A percentile compares a stretch with the other conserved stretches of the same genome.
phyloP scores from a whole-genome alignment of 2,329 filamentous ascomycete species.

The Sporothrix mexicana region DNA sequence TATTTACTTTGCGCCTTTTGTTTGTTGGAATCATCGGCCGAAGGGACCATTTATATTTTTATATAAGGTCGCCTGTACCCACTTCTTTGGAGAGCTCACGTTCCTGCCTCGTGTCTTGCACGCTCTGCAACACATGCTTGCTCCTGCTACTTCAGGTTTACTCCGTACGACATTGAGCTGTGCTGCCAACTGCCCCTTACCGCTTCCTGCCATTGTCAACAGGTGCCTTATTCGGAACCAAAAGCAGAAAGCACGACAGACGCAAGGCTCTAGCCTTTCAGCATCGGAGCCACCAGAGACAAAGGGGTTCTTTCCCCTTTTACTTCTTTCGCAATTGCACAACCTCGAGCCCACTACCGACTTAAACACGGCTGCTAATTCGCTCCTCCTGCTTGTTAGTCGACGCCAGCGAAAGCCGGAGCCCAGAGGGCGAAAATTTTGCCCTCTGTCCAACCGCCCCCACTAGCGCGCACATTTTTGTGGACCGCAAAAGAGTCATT shows the following conservation, averaged over 20 bases:
- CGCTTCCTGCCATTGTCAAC: background rate
- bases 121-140: background rate
- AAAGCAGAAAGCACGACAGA: constrained; percentile 17
- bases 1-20: background rate
- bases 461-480: constrained; percentile 28
- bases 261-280: constrained; percentile 24
- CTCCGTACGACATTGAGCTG: background rate
- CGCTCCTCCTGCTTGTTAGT: constrained; percentile 9
- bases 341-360: background rate
- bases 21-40: constrained; percentile 2
- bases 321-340: background rate
- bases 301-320: constrained; percentile 1
- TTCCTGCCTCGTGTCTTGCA: background rate
- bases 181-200: background rate
- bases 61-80: background rate
- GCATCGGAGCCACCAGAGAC: background rate
- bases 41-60: background rate
- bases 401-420: constrained; percentile 22
- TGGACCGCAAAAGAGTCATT: constrained; percentile 29
- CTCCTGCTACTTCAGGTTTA: background rate
- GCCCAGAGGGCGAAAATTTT: constrained; percentile 22
- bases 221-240: constrained; percentile 12
- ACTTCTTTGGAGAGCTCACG: background rate
- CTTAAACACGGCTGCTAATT: constrained; percentile 19
- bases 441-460: constrained; percentile 16